Base-by-base conservation (phyloP, 139 green algal species). In the Microglena sp. region DNA sequence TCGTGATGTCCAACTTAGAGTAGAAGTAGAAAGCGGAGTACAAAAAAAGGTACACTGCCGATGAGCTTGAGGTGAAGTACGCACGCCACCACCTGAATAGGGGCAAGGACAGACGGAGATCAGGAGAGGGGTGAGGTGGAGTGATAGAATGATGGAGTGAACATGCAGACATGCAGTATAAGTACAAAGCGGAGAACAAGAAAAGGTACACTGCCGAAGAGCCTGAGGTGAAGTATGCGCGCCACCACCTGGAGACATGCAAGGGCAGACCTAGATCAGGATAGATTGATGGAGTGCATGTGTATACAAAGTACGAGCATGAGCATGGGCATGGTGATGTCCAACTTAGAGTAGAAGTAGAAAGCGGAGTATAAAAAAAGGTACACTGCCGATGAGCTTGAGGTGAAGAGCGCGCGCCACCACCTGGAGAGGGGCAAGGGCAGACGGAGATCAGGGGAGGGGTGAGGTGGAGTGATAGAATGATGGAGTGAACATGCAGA, bases 11-110 rank as follows among this genome's bases (percentile, higher is more conserved):
- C 36, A 99, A 82, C 82, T 95, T 96, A 34, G 79, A 94, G 76
- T 89, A 95, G 83, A 96, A 99, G 82, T 99, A 98, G 67, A 97
- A 96, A 21, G 78, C 68, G 0, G 86, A 92, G 80, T 99, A 99
- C 24, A 90, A 70, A 75, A 99, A 96, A 64, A 99, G 78, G 82
- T 98, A 99, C 31, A 96, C 36, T 0, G 93, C 90, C 2, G 85
- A 94, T 7, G 83, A 86, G 45, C 89, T 94, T 6, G 84, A 89
- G 3, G 90, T 96, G 69, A 96, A 86, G 82, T 94, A 99, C 18
- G 92, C 68, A 8, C 90, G 73, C 94, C 92, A 97, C 91, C 92
- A 97, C 92, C 90, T n/a, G n/a, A n/a, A n/a, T n/a, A n/a, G n/a
- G n/a, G n/a, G n/a, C n/a, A n/a, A n/a, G n/a, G n/a, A n/a, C n/a